Evolutionary conservation across 768 basidiomycete genomes (phyloP).

Genomic region (Pulveroboletus sp.): DNA sequence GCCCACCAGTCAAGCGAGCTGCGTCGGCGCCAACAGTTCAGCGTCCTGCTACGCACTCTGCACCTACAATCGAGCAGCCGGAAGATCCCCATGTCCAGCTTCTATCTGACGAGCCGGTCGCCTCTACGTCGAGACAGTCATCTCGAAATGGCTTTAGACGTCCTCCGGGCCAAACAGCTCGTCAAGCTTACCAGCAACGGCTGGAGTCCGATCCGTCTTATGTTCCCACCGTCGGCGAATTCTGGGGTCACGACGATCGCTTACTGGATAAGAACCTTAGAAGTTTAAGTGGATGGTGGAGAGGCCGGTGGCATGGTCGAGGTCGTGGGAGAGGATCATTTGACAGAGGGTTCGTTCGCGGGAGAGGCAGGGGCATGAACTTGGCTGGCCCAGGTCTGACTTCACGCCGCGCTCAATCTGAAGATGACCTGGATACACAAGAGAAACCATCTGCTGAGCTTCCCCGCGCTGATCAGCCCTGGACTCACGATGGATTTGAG

Average conservation of each 20-base stretch:
- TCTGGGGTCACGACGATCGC: conserved; percentile 94
- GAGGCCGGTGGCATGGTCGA: conserved; percentile 70
- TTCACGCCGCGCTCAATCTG: conserved; percentile 14
- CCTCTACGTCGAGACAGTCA: conserved; percentile 37
- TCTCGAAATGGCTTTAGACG: conserved; percentile 29
- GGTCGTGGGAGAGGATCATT: conserved; percentile 54
- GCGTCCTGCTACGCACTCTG: conserved; percentile 13
- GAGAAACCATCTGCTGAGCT: conserved; percentile 28
- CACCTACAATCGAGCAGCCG: conserved; percentile 10
- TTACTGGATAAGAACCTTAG: conserved; percentile 77
- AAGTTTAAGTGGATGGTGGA: conserved; percentile 84
- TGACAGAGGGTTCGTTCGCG: conserved; percentile 42
- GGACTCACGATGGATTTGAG: conserved; percentile 87
- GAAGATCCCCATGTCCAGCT: conserved; percentile 16
- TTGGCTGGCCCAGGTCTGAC: conserved; percentile 19
- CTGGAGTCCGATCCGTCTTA: conserved; percentile 83
- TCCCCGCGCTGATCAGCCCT: conserved; percentile 62
- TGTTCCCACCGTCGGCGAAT: conserved; percentile 85
- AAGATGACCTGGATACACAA: conserved; percentile 16
- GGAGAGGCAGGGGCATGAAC: conserved; percentile 54
- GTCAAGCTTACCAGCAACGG: conserved; percentile 82
- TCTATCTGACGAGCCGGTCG: conserved; percentile 30
- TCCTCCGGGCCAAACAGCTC: conserved; percentile 55
- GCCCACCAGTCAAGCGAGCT: conserved; percentile 32
- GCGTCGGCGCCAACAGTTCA: conserved; percentile 32